Evolutionary conservation across 2,329 filamentous ascomycete species (phyloP).

Genomic region (Ceratocystis lukuohia): DNA sequence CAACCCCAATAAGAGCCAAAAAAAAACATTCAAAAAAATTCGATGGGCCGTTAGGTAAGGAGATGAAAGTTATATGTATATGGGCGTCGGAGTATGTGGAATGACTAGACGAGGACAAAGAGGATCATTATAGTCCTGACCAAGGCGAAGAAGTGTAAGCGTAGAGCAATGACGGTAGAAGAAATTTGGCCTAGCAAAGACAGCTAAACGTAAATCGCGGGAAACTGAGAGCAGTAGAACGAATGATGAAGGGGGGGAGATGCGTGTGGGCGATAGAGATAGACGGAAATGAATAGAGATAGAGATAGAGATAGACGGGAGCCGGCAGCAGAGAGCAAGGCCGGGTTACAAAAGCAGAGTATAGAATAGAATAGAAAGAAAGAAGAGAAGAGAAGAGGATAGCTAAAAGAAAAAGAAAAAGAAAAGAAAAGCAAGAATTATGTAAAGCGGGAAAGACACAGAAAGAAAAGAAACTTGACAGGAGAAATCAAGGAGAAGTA

Average conservation of each 20-base stretch:
- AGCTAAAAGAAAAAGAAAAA: neutral
- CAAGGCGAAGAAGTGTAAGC: constrained; percentile 1
- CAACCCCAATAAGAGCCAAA: neutral
- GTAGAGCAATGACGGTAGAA: neutral
- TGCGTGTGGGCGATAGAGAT: neutral
- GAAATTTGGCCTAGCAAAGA: neutral
- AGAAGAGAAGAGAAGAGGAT: neutral
- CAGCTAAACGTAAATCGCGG: neutral
- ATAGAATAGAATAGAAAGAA: neutral
- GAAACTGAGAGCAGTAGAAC: neutral
- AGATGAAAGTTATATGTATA: neutral
- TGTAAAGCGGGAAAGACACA: neutral
- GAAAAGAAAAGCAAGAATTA: constrained; percentile 5
- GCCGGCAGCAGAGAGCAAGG: neutral
- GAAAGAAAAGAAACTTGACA: neutral
- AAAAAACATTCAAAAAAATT: neutral
- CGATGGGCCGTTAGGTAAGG: neutral
- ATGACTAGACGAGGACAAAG: constrained; percentile 6
- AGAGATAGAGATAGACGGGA: neutral
- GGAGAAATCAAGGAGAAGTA: neutral
- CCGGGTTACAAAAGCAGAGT: neutral
- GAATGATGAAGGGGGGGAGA: too few species aligned
- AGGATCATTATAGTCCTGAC: constrained; percentile 15
- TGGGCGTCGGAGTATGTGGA: constrained; percentile 9
- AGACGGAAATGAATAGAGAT: neutral